A percentile compares a stretch with the other conserved stretches of the same genome.
Evolutionary conservation across 2,329 filamentous ascomycete genomes (phyloP).

Genomic region (Claviceps monticola): DNA sequence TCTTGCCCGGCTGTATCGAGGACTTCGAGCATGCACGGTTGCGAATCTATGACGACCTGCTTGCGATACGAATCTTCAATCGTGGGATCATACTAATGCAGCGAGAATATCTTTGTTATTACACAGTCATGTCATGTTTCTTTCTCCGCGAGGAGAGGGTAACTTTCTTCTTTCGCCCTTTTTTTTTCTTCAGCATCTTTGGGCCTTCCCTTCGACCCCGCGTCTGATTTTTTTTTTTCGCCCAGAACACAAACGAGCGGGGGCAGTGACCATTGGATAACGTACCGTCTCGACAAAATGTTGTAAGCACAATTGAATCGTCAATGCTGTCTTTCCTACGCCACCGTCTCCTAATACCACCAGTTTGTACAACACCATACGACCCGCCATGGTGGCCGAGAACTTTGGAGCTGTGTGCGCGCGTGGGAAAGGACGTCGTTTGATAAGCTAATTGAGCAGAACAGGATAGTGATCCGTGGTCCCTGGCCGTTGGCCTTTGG

Average conservation of each 20-base stretch:
- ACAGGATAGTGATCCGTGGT: not conserved
- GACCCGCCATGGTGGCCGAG: constrained; percentile 56
- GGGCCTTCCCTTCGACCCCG: not conserved
- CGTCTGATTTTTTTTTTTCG: not conserved
- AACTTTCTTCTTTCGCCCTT: not conserved
- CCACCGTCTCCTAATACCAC: constrained; percentile 91
- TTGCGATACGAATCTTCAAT: constrained; percentile 83
- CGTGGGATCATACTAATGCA: constrained; percentile 61
- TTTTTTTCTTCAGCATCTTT: not conserved
- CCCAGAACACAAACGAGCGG: not conserved
- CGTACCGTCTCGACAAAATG: constrained; percentile 91
- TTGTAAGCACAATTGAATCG: constrained; percentile 92
- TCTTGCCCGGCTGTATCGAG: constrained; percentile 96
- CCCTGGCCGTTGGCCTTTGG: not conserved
- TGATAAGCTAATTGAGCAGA: not conserved
- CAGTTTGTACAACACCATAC: constrained; percentile 93
- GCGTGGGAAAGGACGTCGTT: not conserved
- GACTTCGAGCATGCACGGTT: constrained; percentile 95
- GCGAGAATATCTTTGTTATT: not conserved
- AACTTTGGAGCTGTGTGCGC: not conserved
- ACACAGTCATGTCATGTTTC: not conserved
- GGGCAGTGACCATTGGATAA: constrained; percentile 9
- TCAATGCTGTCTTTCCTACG: constrained; percentile 86
- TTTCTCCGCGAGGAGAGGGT: not conserved
- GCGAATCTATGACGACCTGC: constrained; percentile 83